A percentile compares a stretch with the other conserved stretches of the same genome.
These are phyloP conservation scores for Urostyla sp. DNA, from an alignment of 73 alveolate genomes.

Conservation along the genomic window DNA sequence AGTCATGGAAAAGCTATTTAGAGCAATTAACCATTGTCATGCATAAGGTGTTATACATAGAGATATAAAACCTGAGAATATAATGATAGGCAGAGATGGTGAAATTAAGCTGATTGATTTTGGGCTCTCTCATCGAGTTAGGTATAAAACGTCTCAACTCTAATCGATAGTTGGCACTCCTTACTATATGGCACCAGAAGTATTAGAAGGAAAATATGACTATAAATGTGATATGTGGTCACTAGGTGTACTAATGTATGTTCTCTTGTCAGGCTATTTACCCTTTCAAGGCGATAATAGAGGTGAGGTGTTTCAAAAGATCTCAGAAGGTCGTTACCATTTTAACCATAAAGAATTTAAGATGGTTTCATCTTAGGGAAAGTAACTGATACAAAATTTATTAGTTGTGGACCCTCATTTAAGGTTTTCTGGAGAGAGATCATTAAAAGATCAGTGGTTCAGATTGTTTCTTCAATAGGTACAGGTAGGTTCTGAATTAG, in stretches of 20 bases:
- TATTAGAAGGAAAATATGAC: conserved; percentile 85
- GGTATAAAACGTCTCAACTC: conserved; percentile 63
- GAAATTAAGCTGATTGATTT: conserved; percentile 87
- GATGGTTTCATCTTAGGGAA: conserved; percentile 60
- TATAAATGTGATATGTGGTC: conserved; percentile 90
- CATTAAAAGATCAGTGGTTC: conserved; percentile 62
- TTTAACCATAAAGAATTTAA: conserved; percentile 59
- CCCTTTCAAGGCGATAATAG: conserved; percentile 85
- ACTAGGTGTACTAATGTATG: conserved; percentile 87
- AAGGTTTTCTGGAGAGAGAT: conserved; percentile 47
- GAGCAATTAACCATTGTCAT: conserved; percentile 78
- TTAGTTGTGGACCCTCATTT: conserved; percentile 12
- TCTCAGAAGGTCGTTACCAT: conserved; percentile 54
- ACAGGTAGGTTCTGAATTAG: background rate
- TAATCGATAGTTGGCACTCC: conserved; percentile 91
- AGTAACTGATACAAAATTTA: conserved; percentile 51
- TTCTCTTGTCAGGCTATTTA: conserved; percentile 85
- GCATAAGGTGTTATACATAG: conserved; percentile 65
- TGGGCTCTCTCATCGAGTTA: conserved; percentile 79
- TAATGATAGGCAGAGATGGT: conserved; percentile 57
- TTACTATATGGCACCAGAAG: conserved; percentile 95
- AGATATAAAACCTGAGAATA: conserved; percentile 80
- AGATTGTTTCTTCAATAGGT: background rate
- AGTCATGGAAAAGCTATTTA: conserved; percentile 67
- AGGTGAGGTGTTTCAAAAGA: conserved; percentile 80